Conservation (phyloP, 2,329 filamentous ascomycete species). For the Xylaria sp. region DNA sequence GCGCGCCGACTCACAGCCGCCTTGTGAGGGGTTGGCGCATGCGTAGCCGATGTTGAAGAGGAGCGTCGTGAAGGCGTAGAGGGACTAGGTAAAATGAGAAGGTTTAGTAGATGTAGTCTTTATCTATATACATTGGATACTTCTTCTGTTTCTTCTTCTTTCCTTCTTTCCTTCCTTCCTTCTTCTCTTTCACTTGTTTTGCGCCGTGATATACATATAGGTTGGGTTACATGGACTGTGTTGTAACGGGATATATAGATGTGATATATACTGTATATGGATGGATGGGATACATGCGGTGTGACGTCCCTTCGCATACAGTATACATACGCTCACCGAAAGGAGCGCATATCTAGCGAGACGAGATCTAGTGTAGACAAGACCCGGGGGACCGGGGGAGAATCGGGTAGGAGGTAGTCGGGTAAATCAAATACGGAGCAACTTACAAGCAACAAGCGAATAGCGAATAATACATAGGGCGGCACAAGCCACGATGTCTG, state of each 20-base stretch:
- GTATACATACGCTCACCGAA: neutral
- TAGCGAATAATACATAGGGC: constrained; percentile 69
- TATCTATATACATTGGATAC: neutral
- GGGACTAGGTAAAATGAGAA: constrained; percentile 39
- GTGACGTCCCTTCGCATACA: neutral
- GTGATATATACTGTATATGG: neutral
- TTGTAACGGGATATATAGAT: neutral
- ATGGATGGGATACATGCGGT: neutral
- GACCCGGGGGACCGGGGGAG: no score
- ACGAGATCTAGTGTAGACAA: neutral
- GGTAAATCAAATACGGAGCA: neutral
- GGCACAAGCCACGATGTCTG: constrained; percentile 85
- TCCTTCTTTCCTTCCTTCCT: neutral
- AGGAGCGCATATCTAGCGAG: neutral
- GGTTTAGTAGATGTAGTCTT: constrained; percentile 22
- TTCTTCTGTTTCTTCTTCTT: neutral
- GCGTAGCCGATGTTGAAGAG: constrained; percentile 76
- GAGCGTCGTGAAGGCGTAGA: constrained; percentile 77
- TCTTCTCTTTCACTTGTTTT: neutral
- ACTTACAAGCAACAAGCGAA: constrained; percentile 67
- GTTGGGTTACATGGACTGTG: neutral
- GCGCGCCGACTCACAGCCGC: constrained; percentile 60
- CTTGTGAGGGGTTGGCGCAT: constrained; percentile 60
- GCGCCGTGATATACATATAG: neutral
- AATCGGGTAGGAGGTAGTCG: neutral